A percentile compares a stretch with the other conserved stretches of the same genome.
phyloP scores from a whole-genome alignment of 305 asterid genomes.

The Fraxinus angustifolia region DNA sequence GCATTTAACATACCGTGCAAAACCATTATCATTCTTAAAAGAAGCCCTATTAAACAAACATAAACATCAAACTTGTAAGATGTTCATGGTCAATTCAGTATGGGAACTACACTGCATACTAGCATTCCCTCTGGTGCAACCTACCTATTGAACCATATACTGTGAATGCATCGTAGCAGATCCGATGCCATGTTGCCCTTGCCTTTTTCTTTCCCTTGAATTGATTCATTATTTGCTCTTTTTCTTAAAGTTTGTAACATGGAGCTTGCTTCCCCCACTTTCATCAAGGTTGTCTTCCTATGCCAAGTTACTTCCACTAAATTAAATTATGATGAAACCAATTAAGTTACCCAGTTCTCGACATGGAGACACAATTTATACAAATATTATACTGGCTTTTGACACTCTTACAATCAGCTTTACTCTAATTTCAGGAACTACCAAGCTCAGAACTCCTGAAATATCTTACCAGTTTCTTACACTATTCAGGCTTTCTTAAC shows the following conservation, averaged over 20 bases:
- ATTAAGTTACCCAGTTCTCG: not conserved
- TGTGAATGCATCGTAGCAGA: not conserved
- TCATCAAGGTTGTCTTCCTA: not conserved
- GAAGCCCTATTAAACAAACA: not conserved
- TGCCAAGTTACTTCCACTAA: not conserved
- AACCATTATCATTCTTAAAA: slow-evolving; percentile 1
- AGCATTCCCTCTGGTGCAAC: not conserved
- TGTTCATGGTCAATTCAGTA: not conserved
- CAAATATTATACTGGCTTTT: not conserved
- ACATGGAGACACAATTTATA: not conserved
- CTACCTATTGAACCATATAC: not conserved
- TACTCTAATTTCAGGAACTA: not conserved
- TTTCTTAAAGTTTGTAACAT: not conserved
- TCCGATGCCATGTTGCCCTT: not conserved
- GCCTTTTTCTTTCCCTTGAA: not conserved
- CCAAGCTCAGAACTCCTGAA: not conserved
- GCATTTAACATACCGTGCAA: not conserved
- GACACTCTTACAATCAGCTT: not conserved
- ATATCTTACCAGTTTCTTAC: not conserved
- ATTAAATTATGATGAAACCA: not conserved
- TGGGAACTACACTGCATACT: slow-evolving; percentile 7
- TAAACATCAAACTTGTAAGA: not conserved
- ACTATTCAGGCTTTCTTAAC: not conserved
- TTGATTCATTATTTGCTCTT: not conserved
- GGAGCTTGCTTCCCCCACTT: not conserved